phyloP scores from a whole-genome alignment of 495 filamentous ascomycete species.

The Daldinia bambusicola region DNA sequence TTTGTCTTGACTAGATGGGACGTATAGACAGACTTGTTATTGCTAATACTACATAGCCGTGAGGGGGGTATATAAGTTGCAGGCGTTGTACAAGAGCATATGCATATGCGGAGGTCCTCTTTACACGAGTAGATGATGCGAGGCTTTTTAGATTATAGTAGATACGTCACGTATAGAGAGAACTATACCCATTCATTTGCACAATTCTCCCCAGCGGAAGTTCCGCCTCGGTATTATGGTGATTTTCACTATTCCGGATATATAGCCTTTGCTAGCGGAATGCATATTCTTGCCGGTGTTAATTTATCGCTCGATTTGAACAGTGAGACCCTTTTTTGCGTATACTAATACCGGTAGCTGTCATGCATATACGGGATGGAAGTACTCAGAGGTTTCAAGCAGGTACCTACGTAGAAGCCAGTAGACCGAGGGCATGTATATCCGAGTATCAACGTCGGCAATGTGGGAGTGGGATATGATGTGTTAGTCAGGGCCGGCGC shows the following conservation, averaged over 20 bases:
- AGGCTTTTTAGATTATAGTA: not conserved
- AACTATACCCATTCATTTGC: not conserved
- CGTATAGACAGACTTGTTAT: not conserved
- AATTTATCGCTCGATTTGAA: not conserved
- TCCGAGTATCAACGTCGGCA: not conserved
- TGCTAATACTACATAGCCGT: not conserved
- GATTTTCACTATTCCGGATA: not conserved
- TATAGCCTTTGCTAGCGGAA: not conserved
- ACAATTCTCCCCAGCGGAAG: not conserved
- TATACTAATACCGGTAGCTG: not conserved
- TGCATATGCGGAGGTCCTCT: not conserved
- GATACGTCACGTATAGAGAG: not conserved
- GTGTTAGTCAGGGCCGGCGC: not conserved
- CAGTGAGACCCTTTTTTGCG: not conserved
- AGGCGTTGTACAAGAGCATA: not conserved
- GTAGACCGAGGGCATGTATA: not conserved
- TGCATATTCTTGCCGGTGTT: not conserved
- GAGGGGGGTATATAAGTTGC: not conserved
- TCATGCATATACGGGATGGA: not conserved
- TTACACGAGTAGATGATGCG: not conserved
- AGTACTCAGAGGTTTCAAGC: not conserved
- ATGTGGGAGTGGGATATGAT: slow-evolving; percentile 1
- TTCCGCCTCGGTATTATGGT: not conserved
- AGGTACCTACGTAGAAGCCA: not conserved
- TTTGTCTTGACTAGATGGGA: not conserved